Evolutionary conservation across 352 stramenopile species (phyloP), one percentile per base, ranked within the genome.

Genomic region (Globisporangium nodosum): DNA sequence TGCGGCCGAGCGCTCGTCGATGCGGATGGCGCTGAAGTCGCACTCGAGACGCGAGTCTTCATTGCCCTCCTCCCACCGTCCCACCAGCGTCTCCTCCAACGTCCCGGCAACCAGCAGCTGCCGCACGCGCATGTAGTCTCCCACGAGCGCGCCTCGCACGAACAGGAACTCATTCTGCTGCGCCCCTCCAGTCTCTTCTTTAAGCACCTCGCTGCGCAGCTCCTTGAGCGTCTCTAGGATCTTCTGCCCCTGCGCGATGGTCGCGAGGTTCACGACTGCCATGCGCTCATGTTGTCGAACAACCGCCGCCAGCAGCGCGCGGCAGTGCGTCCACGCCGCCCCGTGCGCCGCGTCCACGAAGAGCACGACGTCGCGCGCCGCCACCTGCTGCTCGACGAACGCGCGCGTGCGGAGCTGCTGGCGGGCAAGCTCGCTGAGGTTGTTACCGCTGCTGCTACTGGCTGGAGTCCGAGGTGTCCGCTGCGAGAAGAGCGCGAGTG

Each of bases 101-200:
- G 48, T 30, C 4, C 59, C 69, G 6, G 49, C 50, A 7, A 67
- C 16, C 20, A 78, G 52, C 16, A 78, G 54, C 15, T 27, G 45
- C 12, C 55, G 59, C 33, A 75, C 48, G 24, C 56, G 45, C 11
- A 9, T 13, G 8, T 49, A 50, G 46, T 65, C 55, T 5, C 70
- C 70, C 15, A 78, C 5, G 2, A 73, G 31, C 12, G 7, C 30
- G 33, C 58, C 64, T 3, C 49, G 58, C 7, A 75, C 55, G 50
- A 78, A 71, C 43, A 78, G 33, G 47, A 75, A 72, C 31, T 70
- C 69, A 11, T 49, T 8, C 18, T 20, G 18, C 18, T 63, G 35
- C 20, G 35, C 8, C 2, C 15, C 11, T 59, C 18, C 30, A 60
- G 43, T 1, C 49, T n/a, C 0, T 64, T 18, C 11, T 13, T 8